Percentiles rank a stretch among this genome's conserved stretches.
Evolutionary conservation across 768 basidiomycete genomes (phyloP).

Genomic region (Russula sp.): DNA sequence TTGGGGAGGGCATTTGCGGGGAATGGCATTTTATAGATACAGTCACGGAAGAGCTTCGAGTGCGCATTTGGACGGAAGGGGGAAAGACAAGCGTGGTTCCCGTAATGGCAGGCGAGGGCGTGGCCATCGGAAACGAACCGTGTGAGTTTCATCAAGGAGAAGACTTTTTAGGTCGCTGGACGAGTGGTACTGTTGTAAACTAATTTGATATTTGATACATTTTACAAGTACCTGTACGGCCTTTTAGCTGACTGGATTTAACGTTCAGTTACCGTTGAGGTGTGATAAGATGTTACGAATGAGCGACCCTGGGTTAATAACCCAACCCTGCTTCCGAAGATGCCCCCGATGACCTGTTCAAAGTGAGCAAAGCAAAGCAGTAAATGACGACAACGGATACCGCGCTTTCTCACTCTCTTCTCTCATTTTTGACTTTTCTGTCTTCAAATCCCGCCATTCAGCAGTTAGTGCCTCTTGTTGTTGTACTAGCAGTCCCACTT

Average conservation of each 20-base stretch:
- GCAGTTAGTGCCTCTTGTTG: conserved; percentile 52
- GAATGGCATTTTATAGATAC: conserved; percentile 54
- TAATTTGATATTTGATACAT: not conserved
- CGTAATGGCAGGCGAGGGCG: conserved; percentile 30
- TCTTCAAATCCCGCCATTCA: conserved; percentile 33
- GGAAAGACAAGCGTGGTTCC: conserved; percentile 19
- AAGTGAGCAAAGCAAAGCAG: not conserved
- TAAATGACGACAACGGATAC: conserved; percentile 17
- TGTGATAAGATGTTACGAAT: not conserved
- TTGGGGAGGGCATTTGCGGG: conserved; percentile 61
- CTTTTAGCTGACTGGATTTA: no score
- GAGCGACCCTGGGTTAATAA: not conserved
- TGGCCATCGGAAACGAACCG: conserved; percentile 32
- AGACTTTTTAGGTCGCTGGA: not conserved
- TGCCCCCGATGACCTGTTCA: not conserved
- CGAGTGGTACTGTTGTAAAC: not conserved
- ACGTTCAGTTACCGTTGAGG: not conserved
- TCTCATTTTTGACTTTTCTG: conserved; percentile 16
- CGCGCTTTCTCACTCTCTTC: not conserved
- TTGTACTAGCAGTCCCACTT: conserved; percentile 43
- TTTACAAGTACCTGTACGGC: not conserved
- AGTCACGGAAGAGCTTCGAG: conserved; percentile 51
- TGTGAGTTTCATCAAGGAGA: conserved; percentile 31
- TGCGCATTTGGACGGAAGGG: conserved; percentile 35
- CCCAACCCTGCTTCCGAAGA: not conserved